Conservation (phyloP, 306 rosid genomes). For the Corylus americana region DNA sequence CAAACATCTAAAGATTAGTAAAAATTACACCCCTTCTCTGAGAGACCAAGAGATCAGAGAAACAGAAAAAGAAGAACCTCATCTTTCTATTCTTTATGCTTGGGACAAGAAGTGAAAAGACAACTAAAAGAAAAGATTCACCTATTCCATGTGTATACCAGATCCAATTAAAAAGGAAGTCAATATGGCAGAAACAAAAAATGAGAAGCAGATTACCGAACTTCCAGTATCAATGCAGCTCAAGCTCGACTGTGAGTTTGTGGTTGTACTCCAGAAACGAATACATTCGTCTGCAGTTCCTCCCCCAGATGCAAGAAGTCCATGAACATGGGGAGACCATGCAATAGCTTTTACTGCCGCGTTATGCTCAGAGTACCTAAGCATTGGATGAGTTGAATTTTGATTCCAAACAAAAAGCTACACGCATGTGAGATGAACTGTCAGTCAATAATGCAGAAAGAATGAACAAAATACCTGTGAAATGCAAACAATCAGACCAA, state of each 20-base stretch:
- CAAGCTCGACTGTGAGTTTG: conserved; percentile 86
- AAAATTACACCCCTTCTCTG: neutral
- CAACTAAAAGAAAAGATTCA: too few relatives aligned
- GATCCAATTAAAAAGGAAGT: too few relatives aligned
- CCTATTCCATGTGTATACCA: too few relatives aligned
- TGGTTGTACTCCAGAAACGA: conserved; percentile 96
- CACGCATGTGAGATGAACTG: conserved; percentile 22
- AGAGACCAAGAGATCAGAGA: neutral
- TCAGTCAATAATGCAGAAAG: conserved; percentile 23
- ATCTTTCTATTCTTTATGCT: too few relatives aligned
- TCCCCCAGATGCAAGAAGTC: conserved; percentile 99
- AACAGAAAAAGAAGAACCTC: neutral
- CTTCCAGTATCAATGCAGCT: conserved; percentile 99
- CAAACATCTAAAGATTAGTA: neutral
- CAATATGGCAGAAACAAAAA: too few relatives aligned
- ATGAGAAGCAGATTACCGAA: conserved; percentile 50
- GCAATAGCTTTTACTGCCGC: conserved; percentile 99
- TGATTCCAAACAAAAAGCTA: conserved; percentile 98
- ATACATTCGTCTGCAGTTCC: conserved; percentile 97
- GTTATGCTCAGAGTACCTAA: conserved; percentile 87
- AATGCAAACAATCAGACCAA: conserved; percentile 14
- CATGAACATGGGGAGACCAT: conserved; percentile 99
- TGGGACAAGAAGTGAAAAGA: too few relatives aligned
- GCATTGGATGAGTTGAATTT: conserved; percentile 89
- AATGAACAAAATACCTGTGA: conserved; percentile 23